phyloP scores from a whole-genome alignment of 345 rosid species.

The Arabidopsis thaliana region DNA sequence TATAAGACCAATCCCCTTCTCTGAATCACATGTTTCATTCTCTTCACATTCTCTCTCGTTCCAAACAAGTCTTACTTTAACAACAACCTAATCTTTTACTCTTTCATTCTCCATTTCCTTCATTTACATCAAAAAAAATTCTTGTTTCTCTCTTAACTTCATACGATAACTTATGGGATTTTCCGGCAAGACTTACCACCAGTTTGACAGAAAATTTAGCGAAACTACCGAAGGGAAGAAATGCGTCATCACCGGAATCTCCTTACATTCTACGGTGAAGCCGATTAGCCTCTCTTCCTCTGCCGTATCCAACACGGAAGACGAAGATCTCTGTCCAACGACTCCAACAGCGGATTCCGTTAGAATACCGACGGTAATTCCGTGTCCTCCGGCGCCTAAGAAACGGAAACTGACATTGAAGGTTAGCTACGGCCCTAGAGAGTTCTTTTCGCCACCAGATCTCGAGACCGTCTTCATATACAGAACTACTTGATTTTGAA shows the following conservation, averaged over 20 bases:
- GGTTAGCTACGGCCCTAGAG: conserved; percentile 22
- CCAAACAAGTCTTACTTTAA: conserved; percentile 8
- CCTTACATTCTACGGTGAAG: conserved; percentile 9
- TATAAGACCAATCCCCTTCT: conserved; percentile 19
- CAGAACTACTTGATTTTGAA: conserved; percentile 9
- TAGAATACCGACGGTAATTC: conserved; percentile 24
- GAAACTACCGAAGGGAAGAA: conserved; percentile 6
- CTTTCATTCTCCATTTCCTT: not conserved
- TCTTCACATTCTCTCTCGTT: conserved; percentile 35
- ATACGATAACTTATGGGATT: conserved; percentile 19
- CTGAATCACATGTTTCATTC: conserved; percentile 19
- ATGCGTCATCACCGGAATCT: conserved; percentile 29
- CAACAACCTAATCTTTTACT: conserved; percentile 5
- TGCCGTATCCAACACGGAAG: conserved; percentile 6
- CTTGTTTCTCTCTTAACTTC: conserved; percentile 3
- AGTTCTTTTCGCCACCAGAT: conserved; percentile 44
- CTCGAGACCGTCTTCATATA: conserved; percentile 35
- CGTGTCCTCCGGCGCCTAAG: conserved; percentile 43
- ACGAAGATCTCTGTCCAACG: conserved; percentile 24
- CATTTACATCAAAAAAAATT: not conserved
- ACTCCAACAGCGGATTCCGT: conserved; percentile 35
- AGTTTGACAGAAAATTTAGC: not conserved
- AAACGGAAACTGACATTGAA: conserved; percentile 33
- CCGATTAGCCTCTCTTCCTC: conserved; percentile 14
- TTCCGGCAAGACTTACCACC: conserved; percentile 21